phyloP scores from a whole-genome alignment of 2,329 filamentous ascomycete genomes.

The Claviceps spartinae region DNA sequence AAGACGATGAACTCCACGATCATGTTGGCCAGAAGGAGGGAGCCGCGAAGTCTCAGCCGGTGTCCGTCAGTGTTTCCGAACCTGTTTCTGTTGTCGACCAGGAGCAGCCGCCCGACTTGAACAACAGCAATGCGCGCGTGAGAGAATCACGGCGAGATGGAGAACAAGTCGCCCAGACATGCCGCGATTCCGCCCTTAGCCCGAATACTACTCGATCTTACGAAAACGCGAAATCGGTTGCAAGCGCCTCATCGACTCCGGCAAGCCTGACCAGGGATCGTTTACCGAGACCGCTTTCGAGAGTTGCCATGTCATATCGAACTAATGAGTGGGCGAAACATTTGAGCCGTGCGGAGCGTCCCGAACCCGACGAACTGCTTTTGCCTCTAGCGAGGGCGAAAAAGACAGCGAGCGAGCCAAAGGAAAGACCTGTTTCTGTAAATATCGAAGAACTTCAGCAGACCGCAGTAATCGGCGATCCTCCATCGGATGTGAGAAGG shows the following conservation, averaged over 20 bases:
- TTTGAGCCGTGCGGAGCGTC: conserved; percentile 60
- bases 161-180: conserved; percentile 2
- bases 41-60: background rate
- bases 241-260: conserved; percentile 28
- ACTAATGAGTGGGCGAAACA: conserved; percentile 97
- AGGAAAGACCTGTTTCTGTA: conserved; percentile 47
- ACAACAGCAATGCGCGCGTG: background rate
- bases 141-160: background rate
- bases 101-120: background rate
- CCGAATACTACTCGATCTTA: conserved; percentile 11
- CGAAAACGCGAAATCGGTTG: conserved; percentile 25
- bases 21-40: background rate
- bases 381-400: conserved; percentile 19
- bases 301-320: conserved; percentile 67
- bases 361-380: conserved; percentile 48
- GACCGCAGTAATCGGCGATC: conserved; percentile 40
- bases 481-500: conserved; percentile 16
- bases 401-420: conserved; percentile 4
- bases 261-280: conserved; percentile 43
- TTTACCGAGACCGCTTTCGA: conserved; percentile 59
- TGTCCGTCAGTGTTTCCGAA: background rate
- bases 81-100: background rate
- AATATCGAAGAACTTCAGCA: conserved; percentile 51
- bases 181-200: conserved; percentile 3
- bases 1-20: background rate